Evolutionary conservation across 2,329 filamentous ascomycete genomes (phyloP).

Genomic region (Arthrobotrys entomopaga): DNA sequence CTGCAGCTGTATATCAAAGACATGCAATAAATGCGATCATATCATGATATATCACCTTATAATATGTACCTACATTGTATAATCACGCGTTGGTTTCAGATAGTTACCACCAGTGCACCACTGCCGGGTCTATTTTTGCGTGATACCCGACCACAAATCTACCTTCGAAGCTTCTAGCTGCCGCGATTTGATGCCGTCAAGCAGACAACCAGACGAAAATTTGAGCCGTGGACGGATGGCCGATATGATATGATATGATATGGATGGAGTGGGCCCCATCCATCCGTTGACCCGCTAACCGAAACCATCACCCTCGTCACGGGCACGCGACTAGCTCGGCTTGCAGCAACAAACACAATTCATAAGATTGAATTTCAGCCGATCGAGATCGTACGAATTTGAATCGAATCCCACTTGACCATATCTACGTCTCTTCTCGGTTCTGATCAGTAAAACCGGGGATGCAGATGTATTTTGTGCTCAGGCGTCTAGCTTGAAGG

Average conservation of each 20-base stretch:
- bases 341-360: neutral
- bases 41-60: too few relatives aligned
- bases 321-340: neutral
- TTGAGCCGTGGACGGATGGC: slow-evolving; percentile 17
- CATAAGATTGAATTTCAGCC: neutral
- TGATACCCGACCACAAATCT: too few relatives aligned
- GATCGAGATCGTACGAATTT: neutral
- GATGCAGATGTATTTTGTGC: neutral
- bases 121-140: too few relatives aligned
- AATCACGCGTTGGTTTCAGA: too few relatives aligned
- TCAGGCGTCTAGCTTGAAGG: slow-evolving; percentile 2
- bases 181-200: slow-evolving; percentile 37
- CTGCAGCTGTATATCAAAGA: too few relatives aligned
- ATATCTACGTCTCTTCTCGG: neutral
- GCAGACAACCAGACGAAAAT: neutral
- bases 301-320: slow-evolving; percentile 20
- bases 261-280: slow-evolving; percentile 17
- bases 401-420: neutral
- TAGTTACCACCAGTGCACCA: too few relatives aligned
- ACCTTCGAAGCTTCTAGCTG: too few relatives aligned
- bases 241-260: too few relatives aligned
- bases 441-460: slow-evolving; percentile 4
- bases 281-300: slow-evolving; percentile 4
- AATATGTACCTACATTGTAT: too few relatives aligned
- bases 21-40: too few relatives aligned